Evolutionary conservation across 1,284 basidiomycete species (phyloP), one percentile per base, ranked within the genome.

Genomic region (Ceraceosorus guamensis): DNA sequence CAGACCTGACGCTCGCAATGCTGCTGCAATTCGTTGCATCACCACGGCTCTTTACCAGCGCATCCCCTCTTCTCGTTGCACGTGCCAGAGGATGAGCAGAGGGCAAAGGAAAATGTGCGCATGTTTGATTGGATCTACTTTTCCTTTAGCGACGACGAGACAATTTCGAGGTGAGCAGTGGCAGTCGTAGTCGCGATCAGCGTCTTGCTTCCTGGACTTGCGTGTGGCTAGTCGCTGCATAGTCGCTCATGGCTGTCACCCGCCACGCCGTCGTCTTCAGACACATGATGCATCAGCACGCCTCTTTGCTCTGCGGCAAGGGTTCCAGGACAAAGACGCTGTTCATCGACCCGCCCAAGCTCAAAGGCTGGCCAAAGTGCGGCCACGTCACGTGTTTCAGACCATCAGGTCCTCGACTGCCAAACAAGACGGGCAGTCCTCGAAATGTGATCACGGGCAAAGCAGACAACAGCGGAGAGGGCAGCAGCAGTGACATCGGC

Each of bases 141-240:
- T 11, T 64, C 66, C 30, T 70, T 70, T 33, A 59, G 65, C 37
- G 68, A 70, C 50, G 68, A 70, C 44, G 68, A 60, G 30, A 64
- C 60, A 39, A 68, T 70, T n/a, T 52, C 51, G n/a, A 62, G 66
- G 61, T 63, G 37, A 61, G 64, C 24, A 24, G 24, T 24, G 24
- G 24, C 24, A 24, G 24, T 24, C 24, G 24, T 24, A 24, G 24
- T 24, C 24, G 24, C 24, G 24, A 24, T 24, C 24, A 24, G 24
- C 24, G 24, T 24, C 24, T 24, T 24, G 24, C 24, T 2, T 24
- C 24, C 24, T 24, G 2, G 3, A 24, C 24, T 1, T 24, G 24
- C 24, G 24, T 24, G 24, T 24, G 3, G 24, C 24, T 3, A 24
- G 24, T 24, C 24, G 24, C 3, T 24, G 24, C 24, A 24, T 24